phyloP scores from a whole-genome alignment of 495 filamentous ascomycete species.

The Ramalina peruviana region DNA sequence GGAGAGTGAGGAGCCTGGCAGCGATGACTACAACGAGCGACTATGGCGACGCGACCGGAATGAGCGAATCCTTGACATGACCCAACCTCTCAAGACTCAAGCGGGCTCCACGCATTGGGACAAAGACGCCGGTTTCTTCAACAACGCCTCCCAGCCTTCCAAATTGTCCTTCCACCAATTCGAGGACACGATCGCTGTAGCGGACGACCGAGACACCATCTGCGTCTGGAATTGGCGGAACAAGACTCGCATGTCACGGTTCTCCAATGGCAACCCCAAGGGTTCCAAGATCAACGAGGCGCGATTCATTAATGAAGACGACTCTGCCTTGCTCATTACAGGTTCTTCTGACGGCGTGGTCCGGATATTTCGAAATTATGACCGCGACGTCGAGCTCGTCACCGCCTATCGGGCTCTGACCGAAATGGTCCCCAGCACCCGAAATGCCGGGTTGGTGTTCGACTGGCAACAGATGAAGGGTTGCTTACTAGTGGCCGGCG shows the following conservation, averaged over 20 bases:
- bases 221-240: slow-evolving; percentile 87
- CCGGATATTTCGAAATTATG: slow-evolving; percentile 84
- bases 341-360: slow-evolving; percentile 90
- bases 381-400: slow-evolving; percentile 66
- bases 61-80: slow-evolving; percentile 77
- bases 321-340: slow-evolving; percentile 86
- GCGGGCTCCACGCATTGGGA: slow-evolving; percentile 79
- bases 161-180: slow-evolving; percentile 97
- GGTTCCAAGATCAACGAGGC: slow-evolving; percentile 89
- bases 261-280: slow-evolving; percentile 84
- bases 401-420: slow-evolving; percentile 83
- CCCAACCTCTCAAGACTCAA: slow-evolving; percentile 80
- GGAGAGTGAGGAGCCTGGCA: slow-evolving; percentile 92
- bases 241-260: slow-evolving; percentile 57
- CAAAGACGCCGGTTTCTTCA: slow-evolving; percentile 58
- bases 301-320: slow-evolving; percentile 95
- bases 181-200: slow-evolving; percentile 87
- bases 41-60: slow-evolving; percentile 89
- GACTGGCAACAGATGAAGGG: slow-evolving; percentile 99
- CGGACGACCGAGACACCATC: slow-evolving; percentile 80
- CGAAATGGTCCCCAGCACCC: slow-evolving; percentile 79
- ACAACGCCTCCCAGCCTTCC: slow-evolving; percentile 73
- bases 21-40: slow-evolving; percentile 90
- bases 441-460: slow-evolving; percentile 88
- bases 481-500: slow-evolving; percentile 82